phyloP scores from a whole-genome alignment of 108 stramenopile species.

The Cyclotella atomus region DNA sequence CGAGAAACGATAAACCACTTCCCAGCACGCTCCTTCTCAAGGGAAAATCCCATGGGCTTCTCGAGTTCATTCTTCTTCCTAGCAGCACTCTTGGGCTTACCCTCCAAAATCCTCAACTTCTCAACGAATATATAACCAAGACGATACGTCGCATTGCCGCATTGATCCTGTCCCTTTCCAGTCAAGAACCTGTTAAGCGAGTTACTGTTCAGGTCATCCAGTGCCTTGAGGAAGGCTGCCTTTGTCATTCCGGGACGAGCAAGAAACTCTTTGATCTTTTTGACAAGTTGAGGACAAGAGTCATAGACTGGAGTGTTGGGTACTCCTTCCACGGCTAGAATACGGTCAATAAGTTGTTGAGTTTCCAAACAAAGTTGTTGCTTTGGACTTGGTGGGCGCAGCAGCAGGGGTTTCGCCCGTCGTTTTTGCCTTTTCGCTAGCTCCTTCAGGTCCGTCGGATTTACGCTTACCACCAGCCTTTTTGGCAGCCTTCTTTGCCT shows the following conservation, averaged over 20 bases:
- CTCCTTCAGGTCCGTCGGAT: not conserved
- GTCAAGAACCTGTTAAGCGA: conserved; percentile 30
- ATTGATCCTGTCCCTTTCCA: conserved; percentile 50
- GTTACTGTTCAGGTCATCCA: conserved; percentile 36
- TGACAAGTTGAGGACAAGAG: conserved; percentile 41
- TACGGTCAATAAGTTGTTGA: conserved; percentile 13
- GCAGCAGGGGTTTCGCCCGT: not conserved
- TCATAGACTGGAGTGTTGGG: conserved; percentile 32
- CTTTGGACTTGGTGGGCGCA: conserved; percentile 3
- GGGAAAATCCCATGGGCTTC: conserved; percentile 19
- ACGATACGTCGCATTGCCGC: conserved; percentile 41
- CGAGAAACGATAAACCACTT: not conserved
- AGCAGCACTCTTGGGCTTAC: conserved; percentile 30
- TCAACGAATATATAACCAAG: conserved; percentile 50
- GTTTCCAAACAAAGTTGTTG: conserved; percentile 14
- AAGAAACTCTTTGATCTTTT: conserved; percentile 44
- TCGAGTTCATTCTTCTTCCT: conserved; percentile 41
- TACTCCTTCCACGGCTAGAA: conserved; percentile 32
- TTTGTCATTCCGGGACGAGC: conserved; percentile 41
- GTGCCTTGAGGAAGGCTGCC: conserved; percentile 1
- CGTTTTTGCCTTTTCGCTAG: not conserved
- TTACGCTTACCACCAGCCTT: conserved; percentile 32
- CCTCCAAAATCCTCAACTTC: conserved; percentile 45
- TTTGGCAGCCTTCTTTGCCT: conserved; percentile 24
- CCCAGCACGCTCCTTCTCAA: not conserved